These are phyloP conservation scores for Punctularia strigosozonata DNA, from an alignment of 768 basidiomycete species.

Conservation along the genomic window DNA sequence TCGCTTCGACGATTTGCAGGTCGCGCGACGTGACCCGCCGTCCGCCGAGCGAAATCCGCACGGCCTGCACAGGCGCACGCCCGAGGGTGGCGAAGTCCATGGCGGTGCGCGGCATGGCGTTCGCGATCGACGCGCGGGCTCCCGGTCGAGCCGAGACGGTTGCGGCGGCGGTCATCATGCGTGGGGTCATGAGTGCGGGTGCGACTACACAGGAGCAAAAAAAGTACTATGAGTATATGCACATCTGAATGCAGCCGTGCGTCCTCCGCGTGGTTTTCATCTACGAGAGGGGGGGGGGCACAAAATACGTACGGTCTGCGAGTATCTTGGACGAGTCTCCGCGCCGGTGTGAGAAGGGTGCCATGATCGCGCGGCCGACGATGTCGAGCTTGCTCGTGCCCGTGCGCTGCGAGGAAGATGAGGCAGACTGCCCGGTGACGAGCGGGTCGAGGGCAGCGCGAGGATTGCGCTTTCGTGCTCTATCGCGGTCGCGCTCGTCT, in stretches of 20 bases:
- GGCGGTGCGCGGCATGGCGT: conserved; percentile 25
- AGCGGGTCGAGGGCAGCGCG: conserved; percentile 28
- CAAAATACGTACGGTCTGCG: conserved; percentile 49
- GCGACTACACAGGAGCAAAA: conserved; percentile 45
- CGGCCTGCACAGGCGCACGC: conserved; percentile 64
- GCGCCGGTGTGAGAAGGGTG: conserved; percentile 53
- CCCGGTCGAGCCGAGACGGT: conserved; percentile 47
- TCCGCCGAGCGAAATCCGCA: conserved; percentile 50
- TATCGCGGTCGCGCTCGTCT: conserved; percentile 15
- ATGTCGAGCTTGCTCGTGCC: conserved; percentile 35
- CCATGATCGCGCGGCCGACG: conserved; percentile 59
- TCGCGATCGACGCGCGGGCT: conserved; percentile 20
- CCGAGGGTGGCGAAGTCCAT: conserved; percentile 72
- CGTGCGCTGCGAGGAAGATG: conserved; percentile 2
- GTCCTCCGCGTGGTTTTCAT: no score
- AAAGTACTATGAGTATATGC: conserved; percentile 1
- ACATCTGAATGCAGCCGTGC: conserved; percentile 2
- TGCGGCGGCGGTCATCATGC: conserved; percentile 62
- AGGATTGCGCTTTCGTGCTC: conserved; percentile 24
- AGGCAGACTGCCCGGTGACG: conserved; percentile 20
- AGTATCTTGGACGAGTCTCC: conserved; percentile 62
- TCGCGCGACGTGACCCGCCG: conserved; percentile 73
- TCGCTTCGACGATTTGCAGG: conserved; percentile 73
- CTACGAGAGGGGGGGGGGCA: conserved; percentile 4
- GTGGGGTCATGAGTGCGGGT: conserved; percentile 83